These are phyloP conservation scores for Parathielavia hyrcaniae DNA, from an alignment of 495 filamentous ascomycete species.

Conservation along the genomic window DNA sequence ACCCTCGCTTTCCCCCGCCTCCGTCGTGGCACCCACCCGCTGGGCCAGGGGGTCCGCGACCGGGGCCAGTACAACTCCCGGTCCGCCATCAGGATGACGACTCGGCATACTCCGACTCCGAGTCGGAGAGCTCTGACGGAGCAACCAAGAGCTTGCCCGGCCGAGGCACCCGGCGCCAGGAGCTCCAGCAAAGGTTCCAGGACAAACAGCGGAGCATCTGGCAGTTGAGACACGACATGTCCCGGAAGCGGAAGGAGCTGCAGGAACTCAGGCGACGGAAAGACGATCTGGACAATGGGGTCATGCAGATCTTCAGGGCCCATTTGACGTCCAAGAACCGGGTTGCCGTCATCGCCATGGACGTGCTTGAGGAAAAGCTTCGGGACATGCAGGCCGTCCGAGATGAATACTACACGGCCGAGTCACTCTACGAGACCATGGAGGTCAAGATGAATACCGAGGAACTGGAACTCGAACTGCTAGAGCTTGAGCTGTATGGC, in stretches of 20 bases:
- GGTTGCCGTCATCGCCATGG: conserved; percentile 7
- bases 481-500: conserved; percentile 23
- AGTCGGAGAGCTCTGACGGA: conserved; percentile 13
- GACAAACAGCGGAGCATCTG: conserved; percentile 16
- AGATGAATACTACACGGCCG: conserved; percentile 24
- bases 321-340: conserved; percentile 15
- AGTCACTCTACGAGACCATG: conserved; percentile 22
- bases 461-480: conserved; percentile 19
- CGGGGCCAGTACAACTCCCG: background rate
- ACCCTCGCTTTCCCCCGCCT: background rate
- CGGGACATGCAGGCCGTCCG: conserved; percentile 25
- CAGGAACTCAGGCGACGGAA: conserved; percentile 18
- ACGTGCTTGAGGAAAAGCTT: conserved; percentile 17
- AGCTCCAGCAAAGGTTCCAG: conserved; percentile 20
- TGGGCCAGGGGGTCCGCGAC: background rate
- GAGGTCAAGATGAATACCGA: conserved; percentile 23
- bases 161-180: conserved; percentile 1
- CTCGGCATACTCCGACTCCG: conserved; percentile 8
- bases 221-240: conserved; percentile 16
- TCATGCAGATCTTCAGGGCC: conserved; percentile 27
- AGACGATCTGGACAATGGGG: conserved; percentile 25
- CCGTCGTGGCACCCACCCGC: conserved; percentile 3
- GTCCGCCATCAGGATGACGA: background rate
- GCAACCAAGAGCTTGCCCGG: background rate
- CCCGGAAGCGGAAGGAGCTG: conserved; percentile 21